Conservation (phyloP, 2,329 filamentous ascomycete genomes). For the Aureobasidium sp. region DNA sequence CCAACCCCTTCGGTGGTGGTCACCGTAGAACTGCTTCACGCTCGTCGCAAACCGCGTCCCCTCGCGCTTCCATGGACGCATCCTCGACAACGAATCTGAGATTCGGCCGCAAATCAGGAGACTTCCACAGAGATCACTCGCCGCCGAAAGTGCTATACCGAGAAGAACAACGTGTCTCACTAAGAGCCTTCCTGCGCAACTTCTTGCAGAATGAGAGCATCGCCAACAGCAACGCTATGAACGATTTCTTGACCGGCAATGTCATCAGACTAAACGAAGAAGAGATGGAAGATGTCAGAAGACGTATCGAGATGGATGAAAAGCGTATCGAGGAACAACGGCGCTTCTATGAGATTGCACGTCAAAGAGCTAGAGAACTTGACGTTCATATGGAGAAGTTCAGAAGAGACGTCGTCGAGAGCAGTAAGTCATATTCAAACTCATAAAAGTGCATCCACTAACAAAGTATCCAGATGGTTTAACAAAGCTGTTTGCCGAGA, state of each 20-base stretch:
- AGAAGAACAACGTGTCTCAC: conserved; percentile 82
- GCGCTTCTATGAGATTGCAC: conserved; percentile 90
- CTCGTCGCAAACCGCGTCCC: conserved; percentile 18
- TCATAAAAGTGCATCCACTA: not conserved
- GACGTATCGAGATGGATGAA: conserved; percentile 73
- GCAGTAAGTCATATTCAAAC: conserved; percentile 46
- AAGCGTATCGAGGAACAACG: conserved; percentile 86
- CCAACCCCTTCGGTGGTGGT: conserved; percentile 15
- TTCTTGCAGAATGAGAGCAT: conserved; percentile 77
- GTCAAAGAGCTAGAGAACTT: conserved; percentile 79
- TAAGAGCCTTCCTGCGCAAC: conserved; percentile 82
- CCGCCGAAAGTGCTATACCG: conserved; percentile 55
- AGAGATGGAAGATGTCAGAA: conserved; percentile 71
- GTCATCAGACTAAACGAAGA: conserved; percentile 69
- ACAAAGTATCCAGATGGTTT: conserved; percentile 55
- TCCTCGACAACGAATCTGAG: conserved; percentile 16
- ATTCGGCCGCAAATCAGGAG: conserved; percentile 15
- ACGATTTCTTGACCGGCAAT: conserved; percentile 70
- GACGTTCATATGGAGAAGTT: conserved; percentile 96
- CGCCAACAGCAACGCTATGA: conserved; percentile 71
- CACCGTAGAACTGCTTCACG: conserved; percentile 17
- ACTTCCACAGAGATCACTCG: conserved; percentile 16
- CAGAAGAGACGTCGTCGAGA: conserved; percentile 57
- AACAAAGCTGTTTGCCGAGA: conserved; percentile 85
- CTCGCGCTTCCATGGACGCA: conserved; percentile 26